Evolutionary conservation across 371 early-diverging fungal genomes (phyloP), one percentile per base, ranked within the genome.

Genomic region (Mortierella sp.): DNA sequence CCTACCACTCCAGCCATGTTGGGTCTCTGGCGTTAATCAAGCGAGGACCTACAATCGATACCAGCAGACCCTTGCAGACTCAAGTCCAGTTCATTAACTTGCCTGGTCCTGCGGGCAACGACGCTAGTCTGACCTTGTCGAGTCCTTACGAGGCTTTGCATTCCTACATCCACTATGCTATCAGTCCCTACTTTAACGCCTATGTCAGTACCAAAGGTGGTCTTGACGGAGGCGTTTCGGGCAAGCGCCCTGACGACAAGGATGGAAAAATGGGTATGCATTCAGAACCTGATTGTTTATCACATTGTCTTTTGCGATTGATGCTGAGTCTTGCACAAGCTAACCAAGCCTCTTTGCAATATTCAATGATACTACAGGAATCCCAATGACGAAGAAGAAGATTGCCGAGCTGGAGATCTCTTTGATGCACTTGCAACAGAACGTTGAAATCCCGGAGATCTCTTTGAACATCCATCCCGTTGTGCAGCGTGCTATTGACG

Each of bases 331-430:
- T 29, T 12, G 18, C 37, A n/a, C 15, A 18, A 9, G 12, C 55
- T 68, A 37, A 69, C 26, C 18, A 29, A 52, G 29, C 29, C 3
- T 30, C 21, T 37, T 12, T 9, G 4, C 66, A 7, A 37, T 37
- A 3, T 37, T 5, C 37, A 37, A 5, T 37, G 9, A 5, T 9
- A 70, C 69, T 56, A 67, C 72, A 72, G 89, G 91, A 1, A 91
- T 97, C 47, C 95, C 97, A 9, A 91, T 92, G 89, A 95, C 98
- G 52, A 98, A 96, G 82, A 97, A 97, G 87, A 99, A 98, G 86
- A 91, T 99, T 82, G 97, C 98, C 29, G 99, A 99, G 81, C 87
- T 99, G 28, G 98, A 98, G 72, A 91, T 99, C 51, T 93, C 97
- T 29, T 87, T 99, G 45, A 80, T 97, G 56, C 95, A 98, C 72